Conservation (phyloP, 306 rosid genomes). For the Glycine tomentella region DNA sequence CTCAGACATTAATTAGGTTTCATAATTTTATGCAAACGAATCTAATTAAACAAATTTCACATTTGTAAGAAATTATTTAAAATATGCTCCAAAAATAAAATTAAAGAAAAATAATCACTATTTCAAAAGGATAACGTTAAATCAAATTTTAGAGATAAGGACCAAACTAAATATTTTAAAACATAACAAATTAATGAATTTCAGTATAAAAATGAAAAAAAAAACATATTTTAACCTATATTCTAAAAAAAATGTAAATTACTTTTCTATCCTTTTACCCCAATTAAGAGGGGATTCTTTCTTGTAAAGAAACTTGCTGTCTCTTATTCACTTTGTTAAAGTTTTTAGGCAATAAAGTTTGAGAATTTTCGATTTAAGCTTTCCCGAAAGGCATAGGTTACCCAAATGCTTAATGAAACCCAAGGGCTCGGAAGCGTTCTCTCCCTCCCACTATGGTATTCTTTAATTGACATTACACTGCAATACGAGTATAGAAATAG, state of each 20-base stretch:
- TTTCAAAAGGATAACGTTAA: too few relatives aligned
- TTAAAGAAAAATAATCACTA: too few relatives aligned
- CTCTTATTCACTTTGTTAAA: constrained; percentile 41
- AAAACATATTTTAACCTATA: too few relatives aligned
- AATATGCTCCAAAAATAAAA: too few relatives aligned
- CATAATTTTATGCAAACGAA: too few relatives aligned
- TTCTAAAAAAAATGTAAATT: background rate
- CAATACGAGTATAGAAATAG: background rate
- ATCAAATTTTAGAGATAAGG: too few relatives aligned
- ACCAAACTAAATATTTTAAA: too few relatives aligned
- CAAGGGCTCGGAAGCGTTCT: background rate
- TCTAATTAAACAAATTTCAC: too few relatives aligned
- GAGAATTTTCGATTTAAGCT: constrained; percentile 32
- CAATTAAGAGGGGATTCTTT: constrained; percentile 27
- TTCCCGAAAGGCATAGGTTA: background rate
- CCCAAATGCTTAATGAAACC: constrained; percentile 32
- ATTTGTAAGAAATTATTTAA: too few relatives aligned
- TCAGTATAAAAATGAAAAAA: too few relatives aligned
- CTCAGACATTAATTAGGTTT: too few relatives aligned
- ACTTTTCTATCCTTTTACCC: constrained; percentile 5
- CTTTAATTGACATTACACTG: constrained; percentile 34
- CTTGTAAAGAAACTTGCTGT: constrained; percentile 46
- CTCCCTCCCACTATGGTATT: background rate
- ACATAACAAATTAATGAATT: too few relatives aligned
- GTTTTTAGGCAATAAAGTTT: constrained; percentile 36